Conservation (phyloP, 345 rosid genomes). For the Bretschneidera sinensis region DNA sequence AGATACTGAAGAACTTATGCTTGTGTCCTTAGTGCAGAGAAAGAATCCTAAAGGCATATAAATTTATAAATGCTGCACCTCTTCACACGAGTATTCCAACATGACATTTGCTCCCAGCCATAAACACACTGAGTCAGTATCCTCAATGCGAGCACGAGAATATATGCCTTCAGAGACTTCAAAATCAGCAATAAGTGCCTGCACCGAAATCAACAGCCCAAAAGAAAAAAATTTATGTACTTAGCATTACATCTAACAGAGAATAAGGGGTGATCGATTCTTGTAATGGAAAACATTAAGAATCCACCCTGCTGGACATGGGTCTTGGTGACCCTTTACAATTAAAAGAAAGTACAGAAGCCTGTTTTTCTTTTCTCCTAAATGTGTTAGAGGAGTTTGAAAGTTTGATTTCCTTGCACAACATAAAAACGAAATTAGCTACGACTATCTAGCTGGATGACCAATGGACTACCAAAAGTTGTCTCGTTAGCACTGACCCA, state of each 20-base stretch:
- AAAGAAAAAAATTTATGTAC: background rate
- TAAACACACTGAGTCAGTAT: slow-evolving; percentile 73
- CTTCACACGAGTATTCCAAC: slow-evolving; percentile 90
- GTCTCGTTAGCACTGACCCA: no score
- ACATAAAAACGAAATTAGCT: no score
- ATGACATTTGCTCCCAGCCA: slow-evolving; percentile 97
- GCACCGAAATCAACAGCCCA: slow-evolving; percentile 9
- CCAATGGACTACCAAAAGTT: no score
- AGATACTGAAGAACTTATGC: slow-evolving; percentile 20
- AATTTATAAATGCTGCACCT: slow-evolving; percentile 40
- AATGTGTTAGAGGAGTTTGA: no score
- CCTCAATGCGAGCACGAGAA: slow-evolving; percentile 68
- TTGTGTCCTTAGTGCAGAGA: slow-evolving; percentile 18
- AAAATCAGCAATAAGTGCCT: slow-evolving; percentile 82
- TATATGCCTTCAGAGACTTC: slow-evolving; percentile 95
- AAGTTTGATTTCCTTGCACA: no score
- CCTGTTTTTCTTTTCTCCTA: no score
- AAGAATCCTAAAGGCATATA: slow-evolving; percentile 3
- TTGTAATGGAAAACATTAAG: no score
- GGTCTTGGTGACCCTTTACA: no score
- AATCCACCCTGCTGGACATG: background rate
- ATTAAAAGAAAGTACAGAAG: no score
- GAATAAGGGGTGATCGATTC: no score
- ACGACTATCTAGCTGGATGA: no score
- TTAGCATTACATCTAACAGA: background rate